These are phyloP conservation scores for Acacia crassicarpa DNA, from an alignment of 306 rosid species.

Conservation along the genomic window DNA sequence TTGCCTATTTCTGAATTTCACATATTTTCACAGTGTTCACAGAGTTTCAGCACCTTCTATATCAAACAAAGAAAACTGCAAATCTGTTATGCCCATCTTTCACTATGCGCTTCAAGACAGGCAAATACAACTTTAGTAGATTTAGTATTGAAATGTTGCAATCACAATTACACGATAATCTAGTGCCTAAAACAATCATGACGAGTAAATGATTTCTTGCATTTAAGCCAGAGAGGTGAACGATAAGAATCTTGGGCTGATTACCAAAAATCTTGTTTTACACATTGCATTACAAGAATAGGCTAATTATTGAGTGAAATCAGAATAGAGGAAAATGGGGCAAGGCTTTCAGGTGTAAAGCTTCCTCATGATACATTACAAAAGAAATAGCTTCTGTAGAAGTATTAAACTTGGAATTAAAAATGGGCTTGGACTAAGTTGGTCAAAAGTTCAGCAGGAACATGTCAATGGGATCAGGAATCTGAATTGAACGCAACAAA, in stretches of 20 bases:
- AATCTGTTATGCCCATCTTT: constrained; percentile 49
- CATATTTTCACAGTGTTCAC: constrained; percentile 42
- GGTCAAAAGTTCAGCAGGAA: not conserved
- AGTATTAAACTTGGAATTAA: constrained; percentile 65
- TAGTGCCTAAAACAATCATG: not conserved
- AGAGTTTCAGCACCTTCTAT: constrained; percentile 53
- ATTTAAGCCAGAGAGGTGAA: constrained; percentile 43
- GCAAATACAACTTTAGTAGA: not conserved
- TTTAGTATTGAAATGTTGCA: no score
- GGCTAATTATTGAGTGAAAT: constrained; percentile 58
- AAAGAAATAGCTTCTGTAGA: constrained; percentile 54
- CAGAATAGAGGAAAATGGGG: constrained; percentile 57
- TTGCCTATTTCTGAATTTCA: no score
- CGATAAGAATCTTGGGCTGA: no score
- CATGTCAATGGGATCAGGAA: not conserved
- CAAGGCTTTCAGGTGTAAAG: constrained; percentile 34
- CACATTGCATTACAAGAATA: no score
- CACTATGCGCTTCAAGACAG: constrained; percentile 23
- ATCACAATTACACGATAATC: not conserved
- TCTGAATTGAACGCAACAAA: not conserved
- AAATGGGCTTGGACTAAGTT: not conserved
- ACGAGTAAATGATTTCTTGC: constrained; percentile 47
- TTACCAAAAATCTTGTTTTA: no score
- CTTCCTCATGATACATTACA: constrained; percentile 43
- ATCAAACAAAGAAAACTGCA: constrained; percentile 93